Evolutionary conservation across 2,329 filamentous ascomycete species (phyloP), one percentile per base, ranked within the genome.

Genomic region (Trichoderma hamatum): DNA sequence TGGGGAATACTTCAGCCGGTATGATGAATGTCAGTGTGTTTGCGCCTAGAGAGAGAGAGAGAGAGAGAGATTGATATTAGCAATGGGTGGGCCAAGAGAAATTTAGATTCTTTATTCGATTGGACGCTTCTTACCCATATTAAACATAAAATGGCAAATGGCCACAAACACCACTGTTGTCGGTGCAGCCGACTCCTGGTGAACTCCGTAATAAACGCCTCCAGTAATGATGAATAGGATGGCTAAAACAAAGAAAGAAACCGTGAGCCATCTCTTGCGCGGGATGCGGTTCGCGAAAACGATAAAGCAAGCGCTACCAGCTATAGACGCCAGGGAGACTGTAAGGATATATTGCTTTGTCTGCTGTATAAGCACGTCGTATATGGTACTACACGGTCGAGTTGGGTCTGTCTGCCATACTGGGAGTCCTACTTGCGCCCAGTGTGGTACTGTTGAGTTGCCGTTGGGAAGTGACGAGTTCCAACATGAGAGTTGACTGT

Each of bases 21-120:
- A 90, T 84, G 66, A 90, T 85, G 73, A 90, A 89, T 0, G 87
- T 90, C 13, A 89, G 83, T 0, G 85, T 87, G 72, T 89, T 89
- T 52, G 87, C 86, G 13, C 87, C 84, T 84, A 61, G 24, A 28
- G n/a, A n/a, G n/a, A n/a, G n/a, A n/a, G n/a, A n/a, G n/a, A 58
- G 2, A 3, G 24, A 14, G 30, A 21, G 11, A 14, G 62, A 1
- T 73, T 46, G 74, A 73, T 64, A 62, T 67, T 54, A 51, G 61
- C 14, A 28, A 59, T 32, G 3, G 24, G 10, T n/a, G 3, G 30
- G 1, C 16, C 5, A 11, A 34, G 19, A 24, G 7, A 0, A 10
- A 24, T 32, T 54, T 65, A 1, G 32, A 26, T 24, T 14, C 10
- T 39, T 7, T 10, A 5, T 30, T 5, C 11, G 10, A 16, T 4